A percentile compares a stretch with the other conserved stretches of the same genome.
These are phyloP conservation scores for Macadamia tetraphylla DNA, from an alignment of 164 flowering plant genomes.

Conservation along the genomic window DNA sequence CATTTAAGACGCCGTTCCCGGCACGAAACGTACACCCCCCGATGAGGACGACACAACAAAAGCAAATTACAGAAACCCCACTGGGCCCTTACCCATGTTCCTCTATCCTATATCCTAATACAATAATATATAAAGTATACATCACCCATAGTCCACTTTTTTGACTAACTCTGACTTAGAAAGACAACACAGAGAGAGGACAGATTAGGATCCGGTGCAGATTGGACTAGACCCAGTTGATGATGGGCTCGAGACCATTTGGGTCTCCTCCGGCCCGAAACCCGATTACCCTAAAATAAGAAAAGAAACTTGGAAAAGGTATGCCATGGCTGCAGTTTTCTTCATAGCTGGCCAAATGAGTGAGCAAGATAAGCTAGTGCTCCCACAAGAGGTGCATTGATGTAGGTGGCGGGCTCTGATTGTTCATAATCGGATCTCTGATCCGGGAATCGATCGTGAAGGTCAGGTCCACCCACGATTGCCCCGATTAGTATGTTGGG, in stretches of 20 bases:
- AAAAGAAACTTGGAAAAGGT: too few relatives aligned
- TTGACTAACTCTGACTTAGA: too few relatives aligned
- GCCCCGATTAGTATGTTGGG: constrained; percentile 79
- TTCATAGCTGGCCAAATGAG: constrained; percentile 72
- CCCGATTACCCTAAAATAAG: too few relatives aligned
- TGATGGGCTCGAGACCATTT: too few relatives aligned
- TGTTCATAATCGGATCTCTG: constrained; percentile 69
- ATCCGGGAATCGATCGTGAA: constrained; percentile 65
- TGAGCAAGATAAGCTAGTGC: constrained; percentile 77
- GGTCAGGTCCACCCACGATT: constrained; percentile 79
- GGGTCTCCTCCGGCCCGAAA: too few relatives aligned
- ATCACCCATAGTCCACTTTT: too few relatives aligned
- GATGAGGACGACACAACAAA: not conserved
- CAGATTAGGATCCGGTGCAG: too few relatives aligned
- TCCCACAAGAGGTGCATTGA: constrained; percentile 80
- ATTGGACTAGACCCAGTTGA: too few relatives aligned
- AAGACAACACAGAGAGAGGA: too few relatives aligned
- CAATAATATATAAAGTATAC: too few relatives aligned
- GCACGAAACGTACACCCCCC: not conserved
- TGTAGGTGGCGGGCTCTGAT: constrained; percentile 84
- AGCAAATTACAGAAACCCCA: not conserved
- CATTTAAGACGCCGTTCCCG: not conserved
- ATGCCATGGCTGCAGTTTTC: not conserved
- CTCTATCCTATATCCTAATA: too few relatives aligned
- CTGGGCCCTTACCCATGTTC: too few relatives aligned